Base-by-base conservation (phyloP, 495 filamentous ascomycete genomes). In the Hypoxylon fuscum region DNA sequence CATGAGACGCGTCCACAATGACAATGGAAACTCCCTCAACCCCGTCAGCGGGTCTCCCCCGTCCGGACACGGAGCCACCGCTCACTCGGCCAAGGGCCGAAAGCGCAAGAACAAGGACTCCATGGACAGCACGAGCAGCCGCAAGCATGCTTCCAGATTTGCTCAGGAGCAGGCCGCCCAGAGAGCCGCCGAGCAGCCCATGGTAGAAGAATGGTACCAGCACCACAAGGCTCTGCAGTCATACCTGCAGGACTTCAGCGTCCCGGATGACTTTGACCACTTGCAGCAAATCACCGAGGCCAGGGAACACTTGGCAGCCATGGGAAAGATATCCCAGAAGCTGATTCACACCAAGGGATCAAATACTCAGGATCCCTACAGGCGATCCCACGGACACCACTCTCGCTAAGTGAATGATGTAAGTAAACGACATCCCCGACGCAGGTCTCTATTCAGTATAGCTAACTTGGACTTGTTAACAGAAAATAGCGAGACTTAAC, bases 1-100 rank as follows among this genome's bases (percentile, higher is more conserved):
- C 79, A 96, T 96, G 91, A 89, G 89, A 72, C 86, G 93, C 58
- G 91, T 96, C 12, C 93, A 97, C 77, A 90, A 93, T 76, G 91
- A 92, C 77, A 85, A 77, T 54, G 78, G 78, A 29, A 69, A 72
- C 55, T 60, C 72, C 7, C 69, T 70, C 40, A 70, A 69, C 57
- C 55, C 72, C 6, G 53, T 64, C 40, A 68, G 59, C 32, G 68
- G 58, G 15, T 62, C 75, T 34, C 72, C 76, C n/a, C 74, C 77
- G 23, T 66, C 74, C 21, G 60, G 65, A 17, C 67, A 74, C 12
- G 70, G 62, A 14, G 61, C 71, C 48, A 55, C 69, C 42, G 50
- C 66, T 25, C 58, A 73, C 11, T 68, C 73, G 51, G 50, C 77
- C 53, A 73, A 80, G 68, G 77, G 79, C 44, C 74, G 79, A 18